Base-by-base conservation (phyloP, 1,139 yeast genomes). In the Pichiaceae sp. region DNA sequence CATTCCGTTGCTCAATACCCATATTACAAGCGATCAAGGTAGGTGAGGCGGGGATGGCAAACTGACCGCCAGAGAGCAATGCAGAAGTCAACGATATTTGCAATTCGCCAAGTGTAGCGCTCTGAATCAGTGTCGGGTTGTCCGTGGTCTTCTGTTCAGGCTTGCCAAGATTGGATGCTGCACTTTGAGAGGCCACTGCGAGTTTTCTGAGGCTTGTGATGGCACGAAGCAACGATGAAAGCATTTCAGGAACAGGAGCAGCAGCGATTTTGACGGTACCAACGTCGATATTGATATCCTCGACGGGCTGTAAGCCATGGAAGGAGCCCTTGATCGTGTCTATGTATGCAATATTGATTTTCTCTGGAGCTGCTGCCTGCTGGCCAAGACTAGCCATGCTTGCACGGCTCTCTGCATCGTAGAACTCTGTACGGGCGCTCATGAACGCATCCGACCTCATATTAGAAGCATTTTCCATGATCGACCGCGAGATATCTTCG, bases 371-470 rank as follows among this genome's bases (percentile, higher is more conserved):
- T n/a, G 27, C 33, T 23, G 26, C 34, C 12, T 18, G 24, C n/a
- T 17, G n/a, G 16, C 12, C 12, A 9, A 20, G 9, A 3, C 28
- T 11, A 1, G 24, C 30, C 5, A 29, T 11, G 15, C 32, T 7
- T 7, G 35, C 30, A 8, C 33, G 32, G 7, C 41, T 37, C 16
- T 33, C 34, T 2, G 48, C 41, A 23, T 43, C 45, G 23, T 50
- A 52, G 17, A 57, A 44, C 15, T 55, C 55, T 0, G 80, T 76
- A 2, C 77, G 64, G 1, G 96, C 95, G 57, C 95, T 84, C 89
- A 84, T 76, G 53, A 84, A 86, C 1, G 43, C 26, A 2, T 83
- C 81, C 43, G 80, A 82, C 38, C 75, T 81, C 0, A 91, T 76
- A 48, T 78, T 78, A 29, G 77, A 65, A 61, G 76, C 70, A 48